These are phyloP conservation scores for Amoeboaphelidium protococcarum DNA, from an alignment of 371 early-diverging fungal genomes.

Conservation along the genomic window DNA sequence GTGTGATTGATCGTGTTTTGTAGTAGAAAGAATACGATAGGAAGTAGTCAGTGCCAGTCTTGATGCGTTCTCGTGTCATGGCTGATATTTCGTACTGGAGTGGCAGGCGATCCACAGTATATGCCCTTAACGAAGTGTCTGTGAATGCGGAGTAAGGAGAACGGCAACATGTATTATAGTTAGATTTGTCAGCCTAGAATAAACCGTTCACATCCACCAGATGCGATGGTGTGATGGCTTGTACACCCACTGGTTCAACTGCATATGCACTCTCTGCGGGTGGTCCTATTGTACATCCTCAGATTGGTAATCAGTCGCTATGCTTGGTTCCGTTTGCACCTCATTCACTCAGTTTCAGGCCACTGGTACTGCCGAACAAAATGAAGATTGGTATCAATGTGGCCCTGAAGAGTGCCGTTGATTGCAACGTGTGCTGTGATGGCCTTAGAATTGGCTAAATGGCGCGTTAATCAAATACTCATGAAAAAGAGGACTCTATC, in stretches of 20 bases:
- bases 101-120: no score
- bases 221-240: conserved; percentile 18
- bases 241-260: conserved; percentile 83
- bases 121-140: not conserved
- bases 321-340: conserved; percentile 29
- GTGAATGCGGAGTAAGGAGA: not conserved
- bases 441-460: no score
- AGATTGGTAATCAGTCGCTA: conserved; percentile 27
- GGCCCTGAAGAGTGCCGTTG: no score
- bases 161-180: no score
- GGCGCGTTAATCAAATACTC: no score
- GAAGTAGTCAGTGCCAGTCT: no score
- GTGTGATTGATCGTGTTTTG: not conserved
- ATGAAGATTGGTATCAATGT: no score
- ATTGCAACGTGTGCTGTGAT: no score
- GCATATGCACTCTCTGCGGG: conserved; percentile 53
- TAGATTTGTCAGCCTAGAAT: not conserved
- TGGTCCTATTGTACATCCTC: conserved; percentile 27
- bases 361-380: conserved; percentile 26
- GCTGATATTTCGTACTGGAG: no score
- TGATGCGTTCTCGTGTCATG: no score
- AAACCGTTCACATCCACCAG: not conserved
- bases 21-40: not conserved
- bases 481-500: no score
- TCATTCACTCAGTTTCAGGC: conserved; percentile 23